phyloP scores from a whole-genome alignment of 805 yeast genomes.

The Saturnispora serradocipensis region DNA sequence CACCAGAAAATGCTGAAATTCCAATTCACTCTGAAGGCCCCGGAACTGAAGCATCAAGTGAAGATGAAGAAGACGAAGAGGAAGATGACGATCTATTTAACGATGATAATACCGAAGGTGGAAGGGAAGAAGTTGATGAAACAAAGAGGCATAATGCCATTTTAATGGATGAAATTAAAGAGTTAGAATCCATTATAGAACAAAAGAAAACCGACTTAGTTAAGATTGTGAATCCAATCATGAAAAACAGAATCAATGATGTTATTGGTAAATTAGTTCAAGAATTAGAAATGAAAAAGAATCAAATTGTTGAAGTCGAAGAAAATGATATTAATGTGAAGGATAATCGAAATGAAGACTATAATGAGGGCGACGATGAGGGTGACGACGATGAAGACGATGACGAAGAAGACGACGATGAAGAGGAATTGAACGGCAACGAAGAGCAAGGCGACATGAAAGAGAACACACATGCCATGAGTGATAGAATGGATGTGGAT shows the following conservation, averaged over 20 bases:
- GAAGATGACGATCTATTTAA: constrained; percentile 32
- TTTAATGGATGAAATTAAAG: constrained; percentile 76
- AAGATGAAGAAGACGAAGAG: constrained; percentile 35
- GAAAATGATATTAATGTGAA: constrained; percentile 20
- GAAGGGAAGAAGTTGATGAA: constrained; percentile 43
- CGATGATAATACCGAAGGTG: constrained; percentile 36
- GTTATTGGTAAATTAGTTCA: constrained; percentile 69
- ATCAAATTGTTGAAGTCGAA: constrained; percentile 39
- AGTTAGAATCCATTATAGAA: constrained; percentile 66
- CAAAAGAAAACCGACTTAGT: constrained; percentile 65
- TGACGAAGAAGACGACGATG: constrained; percentile 17
- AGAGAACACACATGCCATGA: not conserved
- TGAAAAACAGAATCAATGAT: constrained; percentile 78
- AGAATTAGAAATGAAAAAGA: constrained; percentile 72
- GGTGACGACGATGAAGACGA: constrained; percentile 16
- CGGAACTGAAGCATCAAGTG: constrained; percentile 28
- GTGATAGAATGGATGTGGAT: not conserved
- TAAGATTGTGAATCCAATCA: constrained; percentile 71
- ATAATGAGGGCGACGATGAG: constrained; percentile 9
- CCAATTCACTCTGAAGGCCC: constrained; percentile 9
- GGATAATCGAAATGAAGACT: constrained; percentile 8
- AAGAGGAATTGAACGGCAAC: not conserved
- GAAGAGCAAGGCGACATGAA: not conserved
- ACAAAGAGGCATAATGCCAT: constrained; percentile 58
- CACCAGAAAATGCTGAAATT: constrained; percentile 28